A percentile compares a stretch with the other conserved stretches of the same genome.
These are phyloP conservation scores for Podosphaera leucotricha DNA, from an alignment of 2,329 filamentous ascomycete species.

Conservation along the genomic window DNA sequence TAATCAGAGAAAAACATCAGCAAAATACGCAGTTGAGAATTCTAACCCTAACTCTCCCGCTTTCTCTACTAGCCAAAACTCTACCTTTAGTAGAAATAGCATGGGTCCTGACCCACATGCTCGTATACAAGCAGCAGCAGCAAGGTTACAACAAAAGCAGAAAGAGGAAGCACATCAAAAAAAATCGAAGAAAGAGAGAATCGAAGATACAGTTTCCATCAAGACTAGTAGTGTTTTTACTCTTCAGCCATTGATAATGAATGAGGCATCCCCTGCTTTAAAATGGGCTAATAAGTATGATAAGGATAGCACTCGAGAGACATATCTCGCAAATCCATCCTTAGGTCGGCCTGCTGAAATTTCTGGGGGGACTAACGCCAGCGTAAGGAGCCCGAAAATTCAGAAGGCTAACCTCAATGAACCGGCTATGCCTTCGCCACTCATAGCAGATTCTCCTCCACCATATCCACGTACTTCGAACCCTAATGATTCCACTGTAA, in stretches of 20 bases:
- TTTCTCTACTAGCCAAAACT: constrained; percentile 20
- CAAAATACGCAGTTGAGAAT: constrained; percentile 32
- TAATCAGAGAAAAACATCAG: constrained; percentile 45
- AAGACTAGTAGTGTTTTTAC: constrained; percentile 86
- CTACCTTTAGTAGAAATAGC: constrained; percentile 47
- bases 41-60: constrained; percentile 18
- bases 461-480: constrained; percentile 9
- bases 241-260: constrained; percentile 61
- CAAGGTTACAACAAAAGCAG: constrained; percentile 53
- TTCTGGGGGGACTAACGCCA: constrained; percentile 21
- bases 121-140: constrained; percentile 75
- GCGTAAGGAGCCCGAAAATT: constrained; percentile 9
- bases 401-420: constrained; percentile 5
- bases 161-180: constrained; percentile 38
- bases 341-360: constrained; percentile 37
- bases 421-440: constrained; percentile 17
- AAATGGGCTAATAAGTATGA: constrained; percentile 96
- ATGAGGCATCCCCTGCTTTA: constrained; percentile 76
- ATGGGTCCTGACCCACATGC: constrained; percentile 83
- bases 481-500: constrained; percentile 14
- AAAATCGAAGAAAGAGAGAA: constrained; percentile 27
- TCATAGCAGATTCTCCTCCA: constrained; percentile 7
- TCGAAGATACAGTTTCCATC: constrained; percentile 30
- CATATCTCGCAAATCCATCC: constrained; percentile 55
- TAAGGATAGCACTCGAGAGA: constrained; percentile 60